Conservation (phyloP, 306 rosid genomes). For the Styphnolobium japonicum region DNA sequence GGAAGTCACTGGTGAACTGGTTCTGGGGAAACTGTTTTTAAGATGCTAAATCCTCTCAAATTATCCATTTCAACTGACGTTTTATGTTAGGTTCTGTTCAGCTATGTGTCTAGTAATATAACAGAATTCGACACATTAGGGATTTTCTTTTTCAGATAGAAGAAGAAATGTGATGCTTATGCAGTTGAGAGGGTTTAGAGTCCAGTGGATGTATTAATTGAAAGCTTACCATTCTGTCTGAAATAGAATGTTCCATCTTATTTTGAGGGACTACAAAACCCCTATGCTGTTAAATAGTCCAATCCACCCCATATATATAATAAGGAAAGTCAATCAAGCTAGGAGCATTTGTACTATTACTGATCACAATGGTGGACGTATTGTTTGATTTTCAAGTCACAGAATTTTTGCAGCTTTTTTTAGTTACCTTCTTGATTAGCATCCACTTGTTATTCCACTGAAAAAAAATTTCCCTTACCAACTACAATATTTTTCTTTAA, state of each 20-base stretch:
- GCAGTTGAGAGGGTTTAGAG: neutral
- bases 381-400: neutral
- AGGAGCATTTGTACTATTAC: neutral
- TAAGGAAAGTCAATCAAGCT: neutral
- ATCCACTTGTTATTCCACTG: neutral
- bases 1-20: neutral
- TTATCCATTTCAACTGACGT: neutral
- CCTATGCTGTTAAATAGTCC: neutral
- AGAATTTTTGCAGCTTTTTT: neutral
- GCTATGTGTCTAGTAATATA: neutral
- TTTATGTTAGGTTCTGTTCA: neutral
- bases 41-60: neutral
- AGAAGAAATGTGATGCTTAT: neutral
- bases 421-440: neutral
- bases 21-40: neutral
- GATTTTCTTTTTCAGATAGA: neutral
- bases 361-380: neutral
- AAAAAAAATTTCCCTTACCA: neutral
- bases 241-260: neutral
- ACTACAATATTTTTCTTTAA: neutral
- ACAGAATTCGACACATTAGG: neutral
- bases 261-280: neutral
- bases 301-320: neutral
- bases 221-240: neutral
- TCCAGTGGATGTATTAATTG: neutral